These are phyloP conservation scores for Bretziella fagacearum DNA, from an alignment of 2,329 filamentous ascomycete genomes.

Conservation along the genomic window DNA sequence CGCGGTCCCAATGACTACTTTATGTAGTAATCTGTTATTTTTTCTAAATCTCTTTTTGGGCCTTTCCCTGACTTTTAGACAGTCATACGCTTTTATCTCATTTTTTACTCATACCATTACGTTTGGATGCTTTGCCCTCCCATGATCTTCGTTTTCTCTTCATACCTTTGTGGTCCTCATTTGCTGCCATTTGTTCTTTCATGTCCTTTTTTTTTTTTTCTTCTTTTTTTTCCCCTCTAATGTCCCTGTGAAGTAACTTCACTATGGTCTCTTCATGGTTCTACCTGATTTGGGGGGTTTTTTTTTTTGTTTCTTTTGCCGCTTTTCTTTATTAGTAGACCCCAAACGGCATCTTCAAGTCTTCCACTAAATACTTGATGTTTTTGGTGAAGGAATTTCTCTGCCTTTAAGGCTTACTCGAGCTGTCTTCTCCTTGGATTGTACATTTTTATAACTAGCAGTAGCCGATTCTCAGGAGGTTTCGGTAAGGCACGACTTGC, in stretches of 20 bases:
- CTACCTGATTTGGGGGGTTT: background rate
- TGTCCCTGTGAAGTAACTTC: background rate
- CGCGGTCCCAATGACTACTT: slow-evolving; percentile 56
- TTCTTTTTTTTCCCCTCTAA: background rate
- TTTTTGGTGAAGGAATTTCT: too few species aligned
- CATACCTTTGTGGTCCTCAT: background rate
- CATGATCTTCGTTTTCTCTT: background rate
- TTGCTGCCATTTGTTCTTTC: background rate
- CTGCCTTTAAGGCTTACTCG: too few species aligned
- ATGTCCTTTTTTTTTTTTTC: background rate
- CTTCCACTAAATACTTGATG: background rate
- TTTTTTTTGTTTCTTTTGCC: background rate
- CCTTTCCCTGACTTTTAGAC: background rate
- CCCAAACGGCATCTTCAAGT: too few species aligned
- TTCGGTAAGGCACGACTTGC: background rate
- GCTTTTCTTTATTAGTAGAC: too few species aligned
- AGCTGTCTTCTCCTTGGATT: background rate
- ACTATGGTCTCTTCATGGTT: background rate
- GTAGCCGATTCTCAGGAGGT: background rate
- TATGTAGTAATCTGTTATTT: slow-evolving; percentile 27
- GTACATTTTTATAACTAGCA: slow-evolving; percentile 3
- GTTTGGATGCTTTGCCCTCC: background rate
- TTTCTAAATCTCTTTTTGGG: background rate
- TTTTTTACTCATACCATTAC: background rate
- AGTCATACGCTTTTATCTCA: background rate